Evolutionary conservation across 192 early-diverging fungal species (phyloP), one percentile per base, ranked within the genome.

Genomic region (Podila epicladia): DNA sequence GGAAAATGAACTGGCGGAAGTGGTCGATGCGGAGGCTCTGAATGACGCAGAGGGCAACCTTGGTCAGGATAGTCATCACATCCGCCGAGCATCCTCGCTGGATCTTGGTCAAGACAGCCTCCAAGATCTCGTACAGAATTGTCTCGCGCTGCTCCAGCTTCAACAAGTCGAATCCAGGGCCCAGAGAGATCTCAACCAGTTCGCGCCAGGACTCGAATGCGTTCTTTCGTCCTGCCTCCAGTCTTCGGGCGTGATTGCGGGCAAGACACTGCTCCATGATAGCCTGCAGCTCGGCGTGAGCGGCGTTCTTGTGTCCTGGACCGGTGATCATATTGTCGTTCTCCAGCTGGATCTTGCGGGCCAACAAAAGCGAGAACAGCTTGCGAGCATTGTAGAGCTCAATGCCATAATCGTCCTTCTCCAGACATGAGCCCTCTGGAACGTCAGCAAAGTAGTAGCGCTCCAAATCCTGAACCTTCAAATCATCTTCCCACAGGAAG

Each of bases 131-230:
- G 53, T 87, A 88, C 12, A 92, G 67, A 24, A 87, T 87, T 12
- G 74, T 64, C 69, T 93, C 92, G 6, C 92, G 86, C 50, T 83
- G 29, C 63, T 95, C 87, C 29, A 89, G 73, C 55, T 90, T 85
- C 62, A 95, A 67, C 20, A 91, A 68, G 62, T 89, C 86, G 84
- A 93, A 93, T 66, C 88, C 87, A 20, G 89, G 84, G 35, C 85
- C 85, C 58, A 98, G 35, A 1, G 91, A 88, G 17, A 95, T 86
- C 59, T 96, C 91, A 7, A 95, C 86, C 24, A 97, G 80, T 62
- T 95, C 89, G 67, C 90, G 87, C 97, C 97, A 99, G 1, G 93
- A 91, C 49, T 90, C 85, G 63, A 95, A 84, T 24, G 89, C 90
- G 57, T 93, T 91, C 48, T 85, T 79, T 20, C 92, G 87, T 13